Evolutionary conservation across 1,284 basidiomycete species (phyloP), one percentile per base, ranked within the genome.

Genomic region (Ganoderma lingzhi): DNA sequence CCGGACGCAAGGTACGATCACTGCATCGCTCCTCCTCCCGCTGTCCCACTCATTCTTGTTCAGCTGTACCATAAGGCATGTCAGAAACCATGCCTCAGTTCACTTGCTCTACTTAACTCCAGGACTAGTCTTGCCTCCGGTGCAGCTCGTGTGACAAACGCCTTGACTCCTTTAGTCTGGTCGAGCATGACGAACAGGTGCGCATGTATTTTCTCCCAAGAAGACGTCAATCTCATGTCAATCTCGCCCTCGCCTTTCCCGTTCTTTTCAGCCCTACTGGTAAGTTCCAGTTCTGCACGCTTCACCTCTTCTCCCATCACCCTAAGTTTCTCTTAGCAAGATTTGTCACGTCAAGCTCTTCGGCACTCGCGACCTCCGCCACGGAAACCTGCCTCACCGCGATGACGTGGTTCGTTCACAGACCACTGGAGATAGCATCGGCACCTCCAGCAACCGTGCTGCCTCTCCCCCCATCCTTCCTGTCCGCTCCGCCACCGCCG

Each of bases 131-230:
- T 35, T 95, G 93, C 81, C 83, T 94, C 56, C 84, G 89, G 10
- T 95, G 93, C 79, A 88, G 83, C 62, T 83, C 82, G 39, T 94
- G 92, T 75, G 88, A 85, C 75, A 93, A 93, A 77, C 84, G 93
- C 58, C 82, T 94, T 10, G 93, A 94, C 77, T 93, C 93, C 0
- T 83, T 86, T 66, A 89, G 85, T 30, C 83, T 95, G 23, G 81
- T 93, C 10, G 93, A 95, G 77, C 93, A 95, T 76, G 87, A 94
- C 75, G 84, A 91, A 78, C 82, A 92, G 84, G 91, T 91, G 72
- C 72, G 88, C 75, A n/a, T 53, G 67, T 60, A 51, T 67, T 41
- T 63, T 64, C 67, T 53, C 48, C 23, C 0, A 10, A 28, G n/a
- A 23, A 12, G 14, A 28, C 48, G 3, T 53, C 10, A 14, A 10